Percentiles rank a stretch among this genome's conserved stretches.
These are phyloP conservation scores for Cichorium intybus DNA, from an alignment of 140 eudicot species.

Conservation along the genomic window DNA sequence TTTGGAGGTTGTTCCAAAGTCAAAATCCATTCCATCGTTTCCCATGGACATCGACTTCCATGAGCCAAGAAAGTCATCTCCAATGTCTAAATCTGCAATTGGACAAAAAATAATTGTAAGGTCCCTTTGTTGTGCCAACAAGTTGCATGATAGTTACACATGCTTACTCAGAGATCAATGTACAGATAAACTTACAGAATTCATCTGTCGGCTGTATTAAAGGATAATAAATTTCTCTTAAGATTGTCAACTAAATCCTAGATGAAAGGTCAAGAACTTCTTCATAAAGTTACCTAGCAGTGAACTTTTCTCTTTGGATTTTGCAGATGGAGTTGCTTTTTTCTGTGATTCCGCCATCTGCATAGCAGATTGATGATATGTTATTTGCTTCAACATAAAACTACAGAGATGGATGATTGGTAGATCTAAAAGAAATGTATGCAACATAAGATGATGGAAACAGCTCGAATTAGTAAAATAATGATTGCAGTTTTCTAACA, in stretches of 20 bases:
- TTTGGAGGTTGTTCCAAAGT: constrained; percentile 55
- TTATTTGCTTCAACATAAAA: constrained; percentile 1
- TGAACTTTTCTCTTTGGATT: constrained; percentile 47
- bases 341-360: constrained; percentile 72
- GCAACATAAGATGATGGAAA: constrained; percentile 15
- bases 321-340: constrained; percentile 36
- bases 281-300: constrained; percentile 47
- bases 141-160: constrained; percentile 7
- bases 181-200: constrained; percentile 1
- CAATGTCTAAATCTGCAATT: constrained; percentile 73
- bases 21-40: constrained; percentile 78
- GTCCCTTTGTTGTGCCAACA: constrained; percentile 8
- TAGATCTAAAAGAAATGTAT: constrained; percentile 6
- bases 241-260: neutral
- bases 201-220: neutral
- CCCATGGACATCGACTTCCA: constrained; percentile 72
- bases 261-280: constrained; percentile 1
- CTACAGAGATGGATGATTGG: constrained; percentile 8
- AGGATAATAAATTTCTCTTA: neutral
- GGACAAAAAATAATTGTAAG: constrained; percentile 14
- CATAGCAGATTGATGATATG: constrained; percentile 4
- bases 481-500: neutral
- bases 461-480: neutral
- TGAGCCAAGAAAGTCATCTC: constrained; percentile 69
- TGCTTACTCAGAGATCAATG: constrained; percentile 16